A percentile compares a stretch with the other conserved stretches of the same genome.
Evolutionary conservation across 495 filamentous ascomycete species (phyloP).

Genomic region (Mycothermus thermophilus): DNA sequence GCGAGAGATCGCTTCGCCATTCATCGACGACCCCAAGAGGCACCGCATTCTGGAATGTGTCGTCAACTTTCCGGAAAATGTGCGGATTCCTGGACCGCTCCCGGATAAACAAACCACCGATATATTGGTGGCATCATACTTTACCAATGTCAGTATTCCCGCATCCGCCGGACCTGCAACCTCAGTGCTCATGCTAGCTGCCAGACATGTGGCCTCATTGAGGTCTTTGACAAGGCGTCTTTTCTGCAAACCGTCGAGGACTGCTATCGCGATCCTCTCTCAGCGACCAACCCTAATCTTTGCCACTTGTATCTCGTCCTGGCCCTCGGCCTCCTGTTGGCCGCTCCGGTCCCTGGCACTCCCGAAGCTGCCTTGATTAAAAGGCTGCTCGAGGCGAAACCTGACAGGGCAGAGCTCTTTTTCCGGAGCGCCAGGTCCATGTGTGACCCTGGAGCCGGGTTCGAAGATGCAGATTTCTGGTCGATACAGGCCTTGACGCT

Average conservation of each 20-base stretch:
- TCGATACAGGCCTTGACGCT: constrained; percentile 46
- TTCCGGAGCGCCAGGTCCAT: constrained; percentile 44
- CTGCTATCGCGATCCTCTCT: constrained; percentile 40
- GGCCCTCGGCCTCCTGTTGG: constrained; percentile 44
- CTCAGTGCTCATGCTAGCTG: constrained; percentile 6
- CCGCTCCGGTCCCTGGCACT: constrained; percentile 36
- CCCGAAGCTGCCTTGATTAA: constrained; percentile 36
- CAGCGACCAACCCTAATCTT: constrained; percentile 33
- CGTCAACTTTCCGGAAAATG: constrained; percentile 33
- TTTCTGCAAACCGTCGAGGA: constrained; percentile 37
- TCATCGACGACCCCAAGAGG: constrained; percentile 54
- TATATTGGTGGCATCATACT: constrained; percentile 44
- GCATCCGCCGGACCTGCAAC: not conserved
- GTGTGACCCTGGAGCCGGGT: constrained; percentile 38
- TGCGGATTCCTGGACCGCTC: constrained; percentile 34
- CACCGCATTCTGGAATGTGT: constrained; percentile 54
- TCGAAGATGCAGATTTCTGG: constrained; percentile 51
- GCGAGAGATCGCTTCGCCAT: constrained; percentile 36
- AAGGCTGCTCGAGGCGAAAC: constrained; percentile 29
- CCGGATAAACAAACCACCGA: constrained; percentile 41
- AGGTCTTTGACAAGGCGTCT: constrained; percentile 36
- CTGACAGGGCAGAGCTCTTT: constrained; percentile 44
- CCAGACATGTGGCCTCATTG: constrained; percentile 43
- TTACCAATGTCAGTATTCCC: constrained; percentile 37
- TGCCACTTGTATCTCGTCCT: constrained; percentile 44